phyloP scores from a whole-genome alignment of 2,329 filamentous ascomycete genomes.

The Coniosporium tulheliwenetii region DNA sequence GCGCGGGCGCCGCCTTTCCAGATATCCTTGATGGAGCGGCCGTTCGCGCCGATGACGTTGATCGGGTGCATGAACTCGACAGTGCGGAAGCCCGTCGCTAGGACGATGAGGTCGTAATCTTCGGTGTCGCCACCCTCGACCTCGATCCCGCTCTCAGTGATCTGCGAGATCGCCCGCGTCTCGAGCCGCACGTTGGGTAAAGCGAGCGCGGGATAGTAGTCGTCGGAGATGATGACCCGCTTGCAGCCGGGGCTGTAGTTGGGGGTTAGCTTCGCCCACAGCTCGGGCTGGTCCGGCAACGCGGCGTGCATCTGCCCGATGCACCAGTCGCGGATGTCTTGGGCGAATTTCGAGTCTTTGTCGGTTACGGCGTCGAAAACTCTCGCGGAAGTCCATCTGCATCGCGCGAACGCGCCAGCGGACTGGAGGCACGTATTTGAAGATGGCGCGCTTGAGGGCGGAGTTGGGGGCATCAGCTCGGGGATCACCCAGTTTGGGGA shows the following conservation, averaged over 20 bases:
- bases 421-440: constrained; percentile 34
- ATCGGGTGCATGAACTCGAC: constrained; percentile 45
- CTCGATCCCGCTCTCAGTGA: constrained; percentile 31
- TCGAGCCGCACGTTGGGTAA: constrained; percentile 34
- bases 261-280: constrained; percentile 38
- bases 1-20: constrained; percentile 39
- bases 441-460: constrained; percentile 23
- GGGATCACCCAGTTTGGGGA: constrained; percentile 45
- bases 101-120: constrained; percentile 39
- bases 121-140: constrained; percentile 16
- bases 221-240: constrained; percentile 37
- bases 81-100: constrained; percentile 44
- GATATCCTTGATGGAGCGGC: constrained; percentile 29
- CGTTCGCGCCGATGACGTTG: constrained; percentile 29
- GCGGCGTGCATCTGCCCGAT: constrained; percentile 26
- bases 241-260: constrained; percentile 40
- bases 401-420: constrained; percentile 33
- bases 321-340: constrained; percentile 22
- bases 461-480: constrained; percentile 33
- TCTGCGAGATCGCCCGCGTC: constrained; percentile 29
- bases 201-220: constrained; percentile 37
- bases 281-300: constrained; percentile 30
- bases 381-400: constrained; percentile 41
- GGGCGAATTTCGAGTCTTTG: constrained; percentile 21
- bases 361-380: constrained; percentile 29